Percentiles rank a stretch among this genome's conserved stretches.
These are phyloP conservation scores for Fibroporia radiculosa DNA, from an alignment of 768 basidiomycete species.

Conservation along the genomic window DNA sequence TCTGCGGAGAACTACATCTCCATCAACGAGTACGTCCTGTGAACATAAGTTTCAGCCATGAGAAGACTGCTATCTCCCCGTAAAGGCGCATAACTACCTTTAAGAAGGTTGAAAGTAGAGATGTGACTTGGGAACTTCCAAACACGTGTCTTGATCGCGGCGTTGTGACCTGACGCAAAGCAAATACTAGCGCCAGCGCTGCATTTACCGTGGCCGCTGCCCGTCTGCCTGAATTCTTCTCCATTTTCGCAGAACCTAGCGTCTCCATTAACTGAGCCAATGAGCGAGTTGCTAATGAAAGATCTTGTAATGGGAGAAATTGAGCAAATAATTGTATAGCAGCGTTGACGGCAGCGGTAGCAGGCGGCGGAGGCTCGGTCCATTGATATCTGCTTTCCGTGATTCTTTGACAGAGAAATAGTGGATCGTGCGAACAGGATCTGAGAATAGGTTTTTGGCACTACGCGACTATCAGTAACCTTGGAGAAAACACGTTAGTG, in stretches of 20 bases:
- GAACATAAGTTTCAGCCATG: conserved; percentile 8
- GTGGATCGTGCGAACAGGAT: conserved; percentile 81
- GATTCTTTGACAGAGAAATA: conserved; percentile 53
- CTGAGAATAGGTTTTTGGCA: conserved; percentile 72
- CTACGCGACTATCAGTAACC: conserved; percentile 27
- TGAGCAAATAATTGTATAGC: conserved; percentile 83
- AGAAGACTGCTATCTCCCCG: background rate
- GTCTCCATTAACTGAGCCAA: conserved; percentile 56
- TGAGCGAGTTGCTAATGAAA: conserved; percentile 43
- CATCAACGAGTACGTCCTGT: conserved; percentile 75
- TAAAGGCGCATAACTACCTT: conserved; percentile 52
- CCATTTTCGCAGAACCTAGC: conserved; percentile 68
- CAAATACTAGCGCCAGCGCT: conserved; percentile 61
- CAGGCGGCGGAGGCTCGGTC: conserved; percentile 64
- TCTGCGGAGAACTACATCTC: conserved; percentile 66
- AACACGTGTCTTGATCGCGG: conserved; percentile 51
- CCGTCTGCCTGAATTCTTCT: conserved; percentile 81
- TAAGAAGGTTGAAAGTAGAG: conserved; percentile 58
- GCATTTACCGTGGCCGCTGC: conserved; percentile 81
- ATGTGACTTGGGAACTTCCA: conserved; percentile 55
- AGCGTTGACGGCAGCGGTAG: conserved; percentile 79
- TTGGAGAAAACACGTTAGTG: background rate
- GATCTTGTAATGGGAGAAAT: conserved; percentile 73
- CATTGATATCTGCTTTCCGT: conserved; percentile 36
- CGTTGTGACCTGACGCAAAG: conserved; percentile 51